Evolutionary conservation across 139 green algal genomes (phyloP).

Genomic region (Tetradesmus lagerheimii): DNA sequence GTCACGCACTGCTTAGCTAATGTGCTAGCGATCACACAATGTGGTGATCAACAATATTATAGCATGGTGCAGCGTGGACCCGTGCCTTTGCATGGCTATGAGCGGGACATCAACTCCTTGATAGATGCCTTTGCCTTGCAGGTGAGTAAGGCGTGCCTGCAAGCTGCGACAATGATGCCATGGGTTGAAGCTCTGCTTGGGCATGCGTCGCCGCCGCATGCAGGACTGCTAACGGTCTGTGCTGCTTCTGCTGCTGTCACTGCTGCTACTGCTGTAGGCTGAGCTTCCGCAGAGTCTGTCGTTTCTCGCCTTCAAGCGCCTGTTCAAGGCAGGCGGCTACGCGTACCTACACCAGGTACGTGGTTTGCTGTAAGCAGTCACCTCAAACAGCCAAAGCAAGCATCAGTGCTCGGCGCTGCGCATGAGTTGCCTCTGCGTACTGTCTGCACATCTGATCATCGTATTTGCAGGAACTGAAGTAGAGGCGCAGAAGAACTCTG

Average conservation of each 20-base stretch:
- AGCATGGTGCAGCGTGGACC: neutral
- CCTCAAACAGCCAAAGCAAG: neutral
- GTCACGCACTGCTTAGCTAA: neutral
- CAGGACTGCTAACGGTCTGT: neutral
- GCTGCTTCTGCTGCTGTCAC: neutral
- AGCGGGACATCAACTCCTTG: slow-evolving; percentile 37
- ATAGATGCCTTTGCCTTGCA: slow-evolving; percentile 32
- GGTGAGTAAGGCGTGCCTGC: neutral
- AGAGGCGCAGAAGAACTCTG: too few relatives aligned
- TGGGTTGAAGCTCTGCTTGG: neutral
- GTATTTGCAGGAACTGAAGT: too few relatives aligned
- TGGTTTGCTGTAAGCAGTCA: neutral
- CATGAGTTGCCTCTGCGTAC: too few relatives aligned
- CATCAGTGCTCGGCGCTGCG: too few relatives aligned
- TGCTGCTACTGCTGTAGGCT: neutral
- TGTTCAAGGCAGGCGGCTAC: neutral
- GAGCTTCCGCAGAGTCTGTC: neutral
- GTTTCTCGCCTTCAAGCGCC: slow-evolving; percentile 27
- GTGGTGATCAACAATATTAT: neutral
- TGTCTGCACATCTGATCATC: too few relatives aligned
- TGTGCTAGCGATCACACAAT: neutral
- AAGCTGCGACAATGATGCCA: neutral
- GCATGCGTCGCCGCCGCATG: neutral
- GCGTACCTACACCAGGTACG: slow-evolving; percentile 45
- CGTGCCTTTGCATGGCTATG: slow-evolving; percentile 11